Evolutionary conservation across 1,139 yeast species (phyloP), one percentile per base, ranked within the genome.

Genomic region (Ogataea hybrid): DNA sequence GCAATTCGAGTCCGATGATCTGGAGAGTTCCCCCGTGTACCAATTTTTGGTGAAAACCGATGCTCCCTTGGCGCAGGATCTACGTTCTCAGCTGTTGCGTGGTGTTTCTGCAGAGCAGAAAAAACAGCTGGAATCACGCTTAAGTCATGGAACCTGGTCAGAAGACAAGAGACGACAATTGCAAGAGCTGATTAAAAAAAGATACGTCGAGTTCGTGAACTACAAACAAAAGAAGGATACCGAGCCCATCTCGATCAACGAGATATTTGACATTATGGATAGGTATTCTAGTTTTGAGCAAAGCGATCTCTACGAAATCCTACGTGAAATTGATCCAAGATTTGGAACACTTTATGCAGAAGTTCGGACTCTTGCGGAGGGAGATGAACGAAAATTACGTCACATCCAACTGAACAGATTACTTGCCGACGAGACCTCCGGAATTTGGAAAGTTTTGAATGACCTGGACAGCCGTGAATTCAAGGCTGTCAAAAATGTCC

Each of bases 241-340:
- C 6, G 41, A 38, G 17, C 62, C 62, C n/a, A 57, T 58, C 43
- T 54, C 51, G 32, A 41, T 58, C 16, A 30, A 43, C 21, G 61
- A 57, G 40, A 32, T 59, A 11, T 53, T 47, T 41, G 55, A 57
- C 36, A 39, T 55, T 11, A 50, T 58, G 17, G 59, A 58, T 30
- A 46, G 38, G 15, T 49, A 49, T 30, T 44, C 53, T 15, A 57
- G 54, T 36, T 52, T 55, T 29, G 50, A 48, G 32, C 28, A 31
- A 1, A 48, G 54, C 27, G 41, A 37, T 27, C 32, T 55, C 30
- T 58, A 39, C 27, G 42, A 38, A 6, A 25, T 44, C 4, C 31
- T 57, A 15, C 32, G 49, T 18, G 41, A 47, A 33, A 39, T 58
- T 20, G 61, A 57, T 44, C 44, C 59, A 5, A 37, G 46, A 25